phyloP scores from a whole-genome alignment of 176 grass and related monocot species.

The Ensete ventricosum region DNA sequence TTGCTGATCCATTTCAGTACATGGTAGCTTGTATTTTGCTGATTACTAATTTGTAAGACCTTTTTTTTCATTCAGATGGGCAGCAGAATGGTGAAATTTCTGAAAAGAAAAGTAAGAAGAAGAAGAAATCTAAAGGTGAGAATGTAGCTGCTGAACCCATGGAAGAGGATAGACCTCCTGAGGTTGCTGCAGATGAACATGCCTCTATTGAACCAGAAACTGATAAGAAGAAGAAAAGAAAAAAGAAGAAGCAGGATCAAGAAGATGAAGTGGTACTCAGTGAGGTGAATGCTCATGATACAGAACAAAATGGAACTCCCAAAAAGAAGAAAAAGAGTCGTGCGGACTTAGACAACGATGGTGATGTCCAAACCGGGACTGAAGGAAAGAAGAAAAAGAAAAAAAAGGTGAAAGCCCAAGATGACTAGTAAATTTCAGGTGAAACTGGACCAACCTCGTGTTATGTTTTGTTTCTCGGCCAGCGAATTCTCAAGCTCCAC shows the following conservation, averaged over 20 bases:
- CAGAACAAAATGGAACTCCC: slow-evolving; percentile 33
- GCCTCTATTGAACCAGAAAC: slow-evolving; percentile 33
- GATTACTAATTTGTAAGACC: too few relatives aligned
- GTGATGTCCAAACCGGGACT: slow-evolving; percentile 24
- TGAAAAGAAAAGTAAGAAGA: slow-evolving; percentile 53
- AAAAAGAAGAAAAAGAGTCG: slow-evolving; percentile 56
- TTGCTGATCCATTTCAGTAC: too few relatives aligned
- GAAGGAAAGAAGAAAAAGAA: slow-evolving; percentile 57
- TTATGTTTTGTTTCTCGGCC: too few relatives aligned
- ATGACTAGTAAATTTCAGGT: slow-evolving; percentile 11
- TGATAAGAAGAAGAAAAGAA: slow-evolving; percentile 76
- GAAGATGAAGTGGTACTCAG: slow-evolving; percentile 5
- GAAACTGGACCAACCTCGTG: too few relatives aligned
- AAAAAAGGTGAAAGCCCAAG: slow-evolving; percentile 38
- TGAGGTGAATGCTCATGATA: slow-evolving; percentile 23
- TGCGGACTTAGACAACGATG: slow-evolving; percentile 9
- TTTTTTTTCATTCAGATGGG: not conserved
- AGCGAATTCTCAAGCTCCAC: too few relatives aligned
- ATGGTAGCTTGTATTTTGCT: too few relatives aligned
- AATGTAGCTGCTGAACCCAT: slow-evolving; percentile 36
- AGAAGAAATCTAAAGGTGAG: slow-evolving; percentile 45
- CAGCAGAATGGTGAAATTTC: slow-evolving; percentile 22
- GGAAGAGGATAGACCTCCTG: slow-evolving; percentile 39
- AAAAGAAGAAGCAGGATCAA: slow-evolving; percentile 42
- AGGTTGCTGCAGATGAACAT: not conserved